Conservation (phyloP, 2,329 filamentous ascomycete genomes). For the Penicillium sp. region DNA sequence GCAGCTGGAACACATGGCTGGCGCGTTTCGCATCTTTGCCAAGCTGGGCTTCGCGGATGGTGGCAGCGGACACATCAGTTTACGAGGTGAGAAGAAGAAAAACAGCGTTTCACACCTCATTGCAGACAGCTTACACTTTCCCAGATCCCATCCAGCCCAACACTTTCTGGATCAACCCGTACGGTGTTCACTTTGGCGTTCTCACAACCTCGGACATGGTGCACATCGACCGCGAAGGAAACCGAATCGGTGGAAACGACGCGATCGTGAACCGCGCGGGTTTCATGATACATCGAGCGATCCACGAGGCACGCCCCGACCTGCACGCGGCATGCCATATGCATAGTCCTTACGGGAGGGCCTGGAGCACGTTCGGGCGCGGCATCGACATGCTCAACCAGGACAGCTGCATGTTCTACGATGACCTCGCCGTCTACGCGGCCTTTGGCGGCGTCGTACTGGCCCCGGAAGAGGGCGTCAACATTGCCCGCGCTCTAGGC, state of each 20-base stretch:
- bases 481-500: constrained; percentile 35
- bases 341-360: constrained; percentile 43
- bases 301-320: constrained; percentile 44
- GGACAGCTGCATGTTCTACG: constrained; percentile 24
- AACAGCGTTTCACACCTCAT: neutral
- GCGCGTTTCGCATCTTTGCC: constrained; percentile 21
- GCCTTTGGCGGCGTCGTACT: constrained; percentile 47
- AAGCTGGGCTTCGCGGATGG: constrained; percentile 20
- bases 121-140: neutral
- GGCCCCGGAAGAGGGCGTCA: constrained; percentile 41
- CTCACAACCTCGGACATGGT: constrained; percentile 47
- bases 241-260: constrained; percentile 39
- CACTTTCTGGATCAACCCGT: constrained; percentile 40
- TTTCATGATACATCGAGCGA: constrained; percentile 47
- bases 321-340: constrained; percentile 44
- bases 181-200: constrained; percentile 39
- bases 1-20: constrained; percentile 19
- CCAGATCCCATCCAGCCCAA: constrained; percentile 20
- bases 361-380: constrained; percentile 41
- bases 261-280: constrained; percentile 42
- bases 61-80: constrained; percentile 18
- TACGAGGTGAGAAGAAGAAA: constrained; percentile 13
- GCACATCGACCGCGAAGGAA: constrained; percentile 40
- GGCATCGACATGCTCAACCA: constrained; percentile 45
- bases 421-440: constrained; percentile 32